Conservation (phyloP, 495 filamentous ascomycete genomes). For the Hypoxylon fragiforme region DNA sequence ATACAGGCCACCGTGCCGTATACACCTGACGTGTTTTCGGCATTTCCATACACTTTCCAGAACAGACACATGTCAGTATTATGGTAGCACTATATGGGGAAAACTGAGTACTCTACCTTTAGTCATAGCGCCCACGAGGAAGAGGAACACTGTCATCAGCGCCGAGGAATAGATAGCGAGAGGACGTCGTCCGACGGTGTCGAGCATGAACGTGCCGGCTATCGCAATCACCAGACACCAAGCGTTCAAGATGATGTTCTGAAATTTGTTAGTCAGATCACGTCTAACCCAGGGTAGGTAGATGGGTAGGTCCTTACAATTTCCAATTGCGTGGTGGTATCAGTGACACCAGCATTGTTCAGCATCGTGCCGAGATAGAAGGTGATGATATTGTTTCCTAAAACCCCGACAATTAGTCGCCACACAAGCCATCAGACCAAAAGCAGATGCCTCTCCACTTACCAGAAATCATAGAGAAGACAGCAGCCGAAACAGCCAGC, state of each 20-base stretch:
- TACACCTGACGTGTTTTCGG: slow-evolving; percentile 15
- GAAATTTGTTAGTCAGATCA: background rate
- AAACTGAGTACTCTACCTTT: slow-evolving; percentile 2
- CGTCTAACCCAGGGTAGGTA: background rate
- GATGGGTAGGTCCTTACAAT: slow-evolving; percentile 9
- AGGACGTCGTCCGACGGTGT: background rate
- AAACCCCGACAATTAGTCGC: slow-evolving; percentile 36
- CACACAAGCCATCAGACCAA: background rate
- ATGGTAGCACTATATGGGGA: background rate
- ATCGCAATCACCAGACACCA: background rate
- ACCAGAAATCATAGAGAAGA: slow-evolving; percentile 24
- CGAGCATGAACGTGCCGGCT: background rate
- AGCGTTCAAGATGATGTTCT: slow-evolving; percentile 6
- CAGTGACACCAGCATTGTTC: slow-evolving; percentile 23
- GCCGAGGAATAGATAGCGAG: slow-evolving; percentile 2
- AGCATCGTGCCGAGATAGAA: slow-evolving; percentile 53
- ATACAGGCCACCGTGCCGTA: slow-evolving; percentile 17
- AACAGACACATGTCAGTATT: background rate
- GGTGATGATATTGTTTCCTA: slow-evolving; percentile 48
- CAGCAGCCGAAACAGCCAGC: slow-evolving; percentile 31
- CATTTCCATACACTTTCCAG: background rate
- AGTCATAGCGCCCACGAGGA: slow-evolving; percentile 1
- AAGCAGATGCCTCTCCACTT: slow-evolving; percentile 44
- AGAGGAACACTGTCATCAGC: slow-evolving; percentile 4
- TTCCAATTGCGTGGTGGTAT: slow-evolving; percentile 20